Evolutionary conservation across 768 basidiomycete species (phyloP).

Genomic region (Russula olivacea): DNA sequence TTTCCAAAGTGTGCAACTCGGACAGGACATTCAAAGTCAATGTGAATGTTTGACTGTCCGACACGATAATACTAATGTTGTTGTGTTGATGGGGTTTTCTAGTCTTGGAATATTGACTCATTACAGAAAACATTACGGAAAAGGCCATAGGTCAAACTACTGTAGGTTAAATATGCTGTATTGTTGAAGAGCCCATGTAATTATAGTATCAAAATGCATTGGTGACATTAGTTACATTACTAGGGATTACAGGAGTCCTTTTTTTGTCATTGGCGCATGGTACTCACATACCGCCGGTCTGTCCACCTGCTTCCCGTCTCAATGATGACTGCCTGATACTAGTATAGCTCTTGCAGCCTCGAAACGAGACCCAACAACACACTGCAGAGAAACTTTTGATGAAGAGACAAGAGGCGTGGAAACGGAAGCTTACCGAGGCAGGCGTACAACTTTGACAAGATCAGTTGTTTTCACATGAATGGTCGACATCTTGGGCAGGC

Average conservation of each 20-base stretch:
- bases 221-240: no score
- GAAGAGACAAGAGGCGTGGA: conserved; percentile 69
- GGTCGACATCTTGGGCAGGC: neutral
- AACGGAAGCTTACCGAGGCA: conserved; percentile 67
- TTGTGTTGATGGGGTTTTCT: neutral
- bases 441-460: conserved; percentile 81
- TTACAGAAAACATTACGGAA: no score
- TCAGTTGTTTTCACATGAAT: neutral
- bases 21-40: neutral
- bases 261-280: conserved; percentile 71
- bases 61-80: no score
- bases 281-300: conserved; percentile 70
- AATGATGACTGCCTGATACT: neutral
- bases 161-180: no score
- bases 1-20: conserved; percentile 30
- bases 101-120: conserved; percentile 42
- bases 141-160: no score
- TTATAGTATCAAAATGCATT: no score
- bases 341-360: conserved; percentile 43
- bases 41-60: no score
- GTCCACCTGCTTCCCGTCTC: conserved; percentile 1
- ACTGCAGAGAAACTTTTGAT: conserved; percentile 63
- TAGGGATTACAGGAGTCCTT: no score
- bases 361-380: conserved; percentile 64
- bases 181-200: no score